Evolutionary conservation across 2,329 filamentous ascomycete genomes (phyloP), one percentile per base, ranked within the genome.

Genomic region (Cercospora sp.): DNA sequence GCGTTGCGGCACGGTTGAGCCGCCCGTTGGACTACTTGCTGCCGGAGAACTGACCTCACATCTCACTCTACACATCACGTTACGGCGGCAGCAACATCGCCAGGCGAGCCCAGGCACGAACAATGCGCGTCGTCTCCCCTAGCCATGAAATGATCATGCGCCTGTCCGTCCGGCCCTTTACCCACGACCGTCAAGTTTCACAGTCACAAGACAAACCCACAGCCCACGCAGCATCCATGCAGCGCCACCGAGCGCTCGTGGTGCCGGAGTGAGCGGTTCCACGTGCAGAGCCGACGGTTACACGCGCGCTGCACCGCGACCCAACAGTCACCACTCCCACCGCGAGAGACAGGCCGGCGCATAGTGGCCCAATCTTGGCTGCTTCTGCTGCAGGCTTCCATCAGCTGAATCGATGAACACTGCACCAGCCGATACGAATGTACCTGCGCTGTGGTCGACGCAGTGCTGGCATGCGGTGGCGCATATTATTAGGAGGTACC

Each of bases 401-500:
- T 62, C 63, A 66, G 31, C 64, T 65, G 64, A 61, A 42, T 51
- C 26, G 48, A 36, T 18, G 12, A 26, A 30, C 60, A 63, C 64
- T 45, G 64, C 64, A 57, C 45, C 48, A 30, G 61, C 68, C 68
- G 65, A 60, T 68, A 64, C 64, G 30, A 64, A 62, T 28, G 71
- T 69, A 68, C 65, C 71, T 72, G 69, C 65, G 69, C 69, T 68
- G 69, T 26, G 55, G 58, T 53, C 60, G 42, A 63, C 57, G 57
- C 59, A 42, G 66, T 62, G 57, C 57, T 45, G 60, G 26, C 55
- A 55, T 60, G 55, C 45, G 23, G 57, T 33, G 26, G 7, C 51
- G 31, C 65, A 45, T 28, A 40, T 20, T 13, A 51, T 20, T 13
- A 51, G 45, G 20, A 51, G 45, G 64, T 66, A 30, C 58, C 18